Base-by-base conservation (phyloP, 2,329 filamentous ascomycete species). In the Sclerotinia sclerotiorum region DNA sequence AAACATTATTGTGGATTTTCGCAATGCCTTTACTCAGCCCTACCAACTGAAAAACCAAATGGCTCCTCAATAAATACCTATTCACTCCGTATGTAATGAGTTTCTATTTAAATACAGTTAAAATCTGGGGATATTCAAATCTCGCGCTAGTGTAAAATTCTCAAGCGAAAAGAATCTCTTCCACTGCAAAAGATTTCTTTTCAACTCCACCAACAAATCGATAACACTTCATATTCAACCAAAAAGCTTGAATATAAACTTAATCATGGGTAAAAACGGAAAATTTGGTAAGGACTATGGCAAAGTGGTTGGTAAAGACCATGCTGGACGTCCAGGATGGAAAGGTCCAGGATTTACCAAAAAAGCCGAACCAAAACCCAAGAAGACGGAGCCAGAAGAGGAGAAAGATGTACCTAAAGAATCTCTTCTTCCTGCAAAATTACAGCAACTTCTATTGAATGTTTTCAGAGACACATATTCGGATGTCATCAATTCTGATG, bases 391-490 rank as follows among this genome's bases (percentile, higher is more conserved):
- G 17, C 19, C 51, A 21, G 69, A 60, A 35, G 65, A 66, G 46
- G 67, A 68, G 15, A 69, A 67, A 49, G 55, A 68, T 29, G 10
- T 39, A 15, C 35, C 57, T 21, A 51, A 66, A 42, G 70, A 72
- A 52, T 62, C 61, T 39, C 39, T 66, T 11, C 61, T 87, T 24
- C 82, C 85, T 0, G 57, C 84, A 10, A 79, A 84, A 52, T 77
- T 89, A 2, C 90, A 93, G 76, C 91, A 94, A 78, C 81, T 85
- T 48, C 82, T 95, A 35, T 82, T 97, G 58, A 84, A 93, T 74
- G 81, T 93, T 71, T 97, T 96, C 80, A 84, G 84, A 69, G 80
- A 85, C 70, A 83, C 90, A 0, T 91, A 95, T 73, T 76, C 80
- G 17, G 78, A 79, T 2, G 77, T 84, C 8, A 80, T 89, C 62